A percentile compares a stretch with the other conserved stretches of the same genome.
Conservation (phyloP, 169 alveolate genomes). For the Plasmodium inui region DNA sequence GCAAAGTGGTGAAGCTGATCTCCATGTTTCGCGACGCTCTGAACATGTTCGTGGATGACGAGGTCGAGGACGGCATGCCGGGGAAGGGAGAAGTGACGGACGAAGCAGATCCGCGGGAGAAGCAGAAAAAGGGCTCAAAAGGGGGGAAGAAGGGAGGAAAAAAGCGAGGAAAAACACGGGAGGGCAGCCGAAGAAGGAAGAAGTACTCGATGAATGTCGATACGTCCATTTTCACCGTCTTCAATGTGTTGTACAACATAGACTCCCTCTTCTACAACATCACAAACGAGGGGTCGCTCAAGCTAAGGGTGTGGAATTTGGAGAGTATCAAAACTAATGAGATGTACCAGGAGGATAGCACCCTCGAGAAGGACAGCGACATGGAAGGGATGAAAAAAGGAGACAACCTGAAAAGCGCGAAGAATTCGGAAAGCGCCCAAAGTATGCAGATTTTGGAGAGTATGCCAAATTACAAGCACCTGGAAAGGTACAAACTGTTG, state of each 20-base stretch:
- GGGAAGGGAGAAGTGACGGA: background rate
- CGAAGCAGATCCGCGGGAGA: background rate
- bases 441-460: background rate
- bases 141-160: background rate
- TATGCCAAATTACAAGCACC: constrained; percentile 24
- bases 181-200: background rate
- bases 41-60: constrained; percentile 23
- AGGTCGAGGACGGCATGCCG: constrained; percentile 13
- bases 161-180: background rate
- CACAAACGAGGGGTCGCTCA: constrained; percentile 34
- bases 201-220: constrained; percentile 50
- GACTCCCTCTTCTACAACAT: constrained; percentile 36
- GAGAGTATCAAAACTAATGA: constrained; percentile 34
- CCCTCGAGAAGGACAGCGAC: background rate
- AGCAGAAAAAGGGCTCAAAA: constrained; percentile 13
- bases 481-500: constrained; percentile 5
- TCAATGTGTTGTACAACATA: constrained; percentile 51
- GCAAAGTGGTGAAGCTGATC: constrained; percentile 33
- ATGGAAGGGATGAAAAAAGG: background rate
- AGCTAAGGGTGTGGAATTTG: constrained; percentile 1
- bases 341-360: constrained; percentile 3
- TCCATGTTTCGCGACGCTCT: constrained; percentile 48
- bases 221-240: constrained; percentile 41
- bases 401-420: background rate
- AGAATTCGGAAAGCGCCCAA: background rate